Base-by-base conservation (phyloP, 345 rosid genomes). In the Eucalyptus camaldulensis region DNA sequence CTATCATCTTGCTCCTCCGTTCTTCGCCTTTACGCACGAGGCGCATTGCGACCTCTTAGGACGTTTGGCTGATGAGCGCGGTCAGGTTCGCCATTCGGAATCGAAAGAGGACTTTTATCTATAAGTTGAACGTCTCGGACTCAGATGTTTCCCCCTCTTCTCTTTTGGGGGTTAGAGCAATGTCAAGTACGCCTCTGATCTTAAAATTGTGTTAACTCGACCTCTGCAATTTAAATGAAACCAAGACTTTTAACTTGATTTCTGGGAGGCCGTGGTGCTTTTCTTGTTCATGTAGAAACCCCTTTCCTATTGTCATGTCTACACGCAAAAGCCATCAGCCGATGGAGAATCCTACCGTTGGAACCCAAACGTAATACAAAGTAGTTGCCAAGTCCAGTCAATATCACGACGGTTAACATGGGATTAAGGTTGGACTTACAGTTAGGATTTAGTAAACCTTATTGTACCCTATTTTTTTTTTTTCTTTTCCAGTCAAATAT, bases 141-240 rank as follows among this genome's bases (percentile, higher is more conserved):
- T 67, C 24, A 9, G 44, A 72, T 19, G 25, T 10, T 8, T 0
- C 2, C 21, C 22, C 24, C 43, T 31, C 37, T 65, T n/a, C 17
- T n/a, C 14, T 53, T 53, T 4, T 5, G 1, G 43, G 43, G 17
- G 4, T 16, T 16, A 21, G 43, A 37, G 45, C 81, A 37, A 40
- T 40, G 47, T 40, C 16, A 21, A 3, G 13, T 10, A 6, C 29
- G 47, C 47, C 8, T 37, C 15, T 6, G 22, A 76, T 76, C 85
- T 6, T 40, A 8, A 5, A 10, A 40, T 40, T 0, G 47, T 76
- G 85, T 10, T 10, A 2, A 22, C 10, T 33, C 14, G 45, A 10
- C 81, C 45, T 72, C 45, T 37, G 81, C 45, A 17, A 9, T 72
- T 12, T 37, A 37, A 10, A 19, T 10, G 45, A 19, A 72, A 72